Base-by-base conservation (phyloP, 805 yeast species). In the Wickerhamomyces bovis region DNA sequence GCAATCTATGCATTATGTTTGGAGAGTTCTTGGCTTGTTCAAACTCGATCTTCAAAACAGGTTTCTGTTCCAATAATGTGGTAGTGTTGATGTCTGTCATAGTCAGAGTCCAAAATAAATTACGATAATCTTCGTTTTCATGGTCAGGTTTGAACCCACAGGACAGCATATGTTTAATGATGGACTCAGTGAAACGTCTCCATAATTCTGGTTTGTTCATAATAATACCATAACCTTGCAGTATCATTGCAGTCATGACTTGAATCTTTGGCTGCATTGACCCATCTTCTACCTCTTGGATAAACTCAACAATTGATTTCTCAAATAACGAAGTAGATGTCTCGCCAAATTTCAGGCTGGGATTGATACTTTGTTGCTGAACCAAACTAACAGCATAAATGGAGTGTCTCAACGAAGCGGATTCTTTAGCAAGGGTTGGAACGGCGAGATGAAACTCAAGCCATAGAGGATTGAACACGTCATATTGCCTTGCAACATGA, bases 351-450 rank as follows among this genome's bases (percentile, higher is more conserved):
- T 16, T 18, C 21, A 19, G 22, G 22, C 19, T 16, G 11, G 22
- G 15, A 13, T 19, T 12, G 7, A 16, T 15, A 9, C 23, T 35
- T 16, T 16, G 5, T 19, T 31, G 41, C 12, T 42, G 43, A 13
- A 50, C 23, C 4, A 49, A 38, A 31, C 48, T 50, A 3, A 38
- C 3, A 9, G 52, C 42, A 19, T 45, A 44, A 10, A 52, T 21
- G 1, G 55, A 38, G 11, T 41, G 43, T 35, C 36, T 43, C 7
- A 50, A 31, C 1, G 47, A 44, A n/a, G 36, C 25, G 12, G 48
- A 44, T 13, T 28, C 28, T 21, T 41, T 35, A 7, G 48, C 13
- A 18, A 52, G 18, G 3, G 26, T 35, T 4, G 52, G 44, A 3
- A 45, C 30, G 11, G 36, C 39, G 7, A 28, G 19, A 8, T 15